Base-by-base conservation (phyloP, 2,329 filamentous ascomycete genomes). In the Ophiocordyceps camponoti-saundersi region DNA sequence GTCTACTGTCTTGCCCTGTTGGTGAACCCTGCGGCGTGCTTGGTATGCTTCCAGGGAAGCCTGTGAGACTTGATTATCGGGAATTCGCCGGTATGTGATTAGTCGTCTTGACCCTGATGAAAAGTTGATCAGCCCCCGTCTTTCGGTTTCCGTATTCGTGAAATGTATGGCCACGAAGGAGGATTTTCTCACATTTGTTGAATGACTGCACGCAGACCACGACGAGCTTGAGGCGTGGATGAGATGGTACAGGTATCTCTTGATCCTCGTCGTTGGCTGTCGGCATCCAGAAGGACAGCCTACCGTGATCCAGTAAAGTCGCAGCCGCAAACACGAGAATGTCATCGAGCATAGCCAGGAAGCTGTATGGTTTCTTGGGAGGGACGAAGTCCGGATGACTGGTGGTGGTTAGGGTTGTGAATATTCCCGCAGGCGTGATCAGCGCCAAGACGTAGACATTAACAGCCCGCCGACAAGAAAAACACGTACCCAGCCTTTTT, bases 221-320 rank as follows among this genome's bases (percentile, higher is more conserved):
- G 20, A 88, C 73, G 22, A 90, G 66, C 55, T 83, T 75, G 15
- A 98, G 66, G 48, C 75, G 77, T 0, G 84, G 82, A 59, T 96
- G 87, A 20, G 71, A 73, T 0, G 90, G 90, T 15, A 90, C 73
- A 0, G 77, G 70, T 21, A 95, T 77, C 58, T 90, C 84, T 48
- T 82, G 75, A 44, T 86, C 75, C 55, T 87, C 76, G 53, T 87
- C 76, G 57, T 86, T 88, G 26, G 87, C 82, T 0, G 88, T 94
- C 0, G 92, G 92, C 85, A 96, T 94, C 92, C 92, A 98, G 69
- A 98, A 93, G 8, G 84, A 85, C 11, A 98, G 62, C 26, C 92
- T 73, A 0, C 87, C 92, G 51, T 78, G 66, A 46, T 86, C 80
- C 8, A 95, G 85, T 1, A 98, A 70, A 1, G 81, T 85, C 13